Evolutionary conservation across 2,329 filamentous ascomycete species (phyloP).

Genomic region (Huntiella savannae): DNA sequence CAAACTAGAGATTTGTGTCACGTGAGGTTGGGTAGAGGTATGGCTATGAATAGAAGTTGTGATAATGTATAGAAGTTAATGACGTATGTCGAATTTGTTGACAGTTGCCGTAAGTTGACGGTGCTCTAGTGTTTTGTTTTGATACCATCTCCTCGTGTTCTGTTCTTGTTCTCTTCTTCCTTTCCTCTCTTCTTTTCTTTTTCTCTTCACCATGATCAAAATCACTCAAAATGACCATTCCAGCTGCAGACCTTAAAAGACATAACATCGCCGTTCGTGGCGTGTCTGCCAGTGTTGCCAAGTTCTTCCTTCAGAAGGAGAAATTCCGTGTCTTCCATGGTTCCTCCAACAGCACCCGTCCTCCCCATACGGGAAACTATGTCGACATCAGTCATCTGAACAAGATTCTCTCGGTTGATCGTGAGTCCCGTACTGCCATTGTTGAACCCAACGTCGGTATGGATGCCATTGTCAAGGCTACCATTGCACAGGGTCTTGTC

Average conservation of each 20-base stretch:
- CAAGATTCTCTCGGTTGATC: constrained; percentile 43
- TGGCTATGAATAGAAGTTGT: constrained; percentile 11
- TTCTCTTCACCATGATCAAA: constrained; percentile 1
- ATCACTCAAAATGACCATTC: neutral
- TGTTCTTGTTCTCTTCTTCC: constrained; percentile 6
- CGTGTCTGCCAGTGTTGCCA: constrained; percentile 24
- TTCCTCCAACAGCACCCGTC: constrained; percentile 56
- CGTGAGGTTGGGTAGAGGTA: neutral
- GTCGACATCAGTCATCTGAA: constrained; percentile 48
- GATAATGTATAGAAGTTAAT: neutral
- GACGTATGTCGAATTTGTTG: neutral
- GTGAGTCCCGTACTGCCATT: constrained; percentile 32
- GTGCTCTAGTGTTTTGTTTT: no score
- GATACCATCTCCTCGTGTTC: no score
- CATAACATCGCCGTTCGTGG: constrained; percentile 26
- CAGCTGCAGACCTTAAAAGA: constrained; percentile 10
- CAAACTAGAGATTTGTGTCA: neutral
- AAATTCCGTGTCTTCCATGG: constrained; percentile 63
- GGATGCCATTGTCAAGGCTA: constrained; percentile 41
- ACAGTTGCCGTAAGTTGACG: no score
- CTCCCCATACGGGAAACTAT: constrained; percentile 30
- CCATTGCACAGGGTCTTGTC: constrained; percentile 34
- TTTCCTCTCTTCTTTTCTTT: constrained; percentile 13
- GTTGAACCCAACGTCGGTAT: constrained; percentile 54
- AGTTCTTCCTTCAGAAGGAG: constrained; percentile 24